Evolutionary conservation across 2,329 filamentous ascomycete genomes (phyloP).

Genomic region (Chrysoporthe cubensis): DNA sequence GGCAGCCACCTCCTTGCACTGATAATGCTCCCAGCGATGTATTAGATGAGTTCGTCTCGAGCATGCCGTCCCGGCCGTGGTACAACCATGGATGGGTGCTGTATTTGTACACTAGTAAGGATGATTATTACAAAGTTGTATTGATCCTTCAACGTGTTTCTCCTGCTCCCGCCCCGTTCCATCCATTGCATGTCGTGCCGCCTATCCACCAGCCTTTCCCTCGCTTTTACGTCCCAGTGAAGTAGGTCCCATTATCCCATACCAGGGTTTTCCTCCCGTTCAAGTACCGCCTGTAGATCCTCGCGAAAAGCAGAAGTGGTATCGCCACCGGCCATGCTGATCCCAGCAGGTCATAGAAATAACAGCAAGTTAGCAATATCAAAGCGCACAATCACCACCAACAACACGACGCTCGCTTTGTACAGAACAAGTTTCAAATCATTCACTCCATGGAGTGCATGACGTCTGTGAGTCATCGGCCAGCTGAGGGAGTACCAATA

Average conservation of each 20-base stretch:
- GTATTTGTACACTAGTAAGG: conserved; percentile 18
- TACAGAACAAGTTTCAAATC: background rate
- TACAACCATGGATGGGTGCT: conserved; percentile 8
- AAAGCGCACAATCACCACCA: background rate
- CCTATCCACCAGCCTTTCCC: background rate
- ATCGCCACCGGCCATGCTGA: background rate
- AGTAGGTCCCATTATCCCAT: background rate
- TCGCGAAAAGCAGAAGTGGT: background rate
- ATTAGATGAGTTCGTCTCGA: background rate
- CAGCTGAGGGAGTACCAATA: background rate
- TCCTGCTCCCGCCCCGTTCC: background rate
- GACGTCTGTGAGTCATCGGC: background rate
- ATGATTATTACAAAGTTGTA: conserved; percentile 23
- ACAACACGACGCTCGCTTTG: background rate
- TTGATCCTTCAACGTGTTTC: conserved; percentile 5
- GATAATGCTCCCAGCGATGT: background rate
- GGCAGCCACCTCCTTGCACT: background rate
- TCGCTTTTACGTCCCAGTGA: background rate
- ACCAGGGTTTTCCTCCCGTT: background rate
- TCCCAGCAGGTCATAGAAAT: background rate
- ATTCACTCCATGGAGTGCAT: background rate
- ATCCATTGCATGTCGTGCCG: background rate
- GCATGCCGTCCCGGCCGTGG: conserved; percentile 3
- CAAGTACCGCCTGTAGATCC: background rate
- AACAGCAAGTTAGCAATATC: background rate